Base-by-base conservation (phyloP, 352 stramenopile species). In the Hyaloperonospora brassicae region DNA sequence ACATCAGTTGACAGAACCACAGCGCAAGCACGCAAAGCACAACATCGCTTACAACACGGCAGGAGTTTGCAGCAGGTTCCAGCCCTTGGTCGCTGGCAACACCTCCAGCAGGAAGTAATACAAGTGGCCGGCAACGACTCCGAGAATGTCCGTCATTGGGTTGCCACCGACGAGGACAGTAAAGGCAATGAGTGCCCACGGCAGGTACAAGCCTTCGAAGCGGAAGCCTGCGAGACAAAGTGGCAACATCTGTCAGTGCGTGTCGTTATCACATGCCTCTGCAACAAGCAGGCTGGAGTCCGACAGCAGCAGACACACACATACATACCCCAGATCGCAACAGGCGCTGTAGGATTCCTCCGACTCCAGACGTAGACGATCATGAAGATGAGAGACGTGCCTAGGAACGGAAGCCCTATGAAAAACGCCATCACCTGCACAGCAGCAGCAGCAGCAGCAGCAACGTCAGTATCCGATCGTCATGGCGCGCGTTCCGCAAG, bases 321-420 rank as follows among this genome's bases (percentile, higher is more conserved):
- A 45, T 62, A 89, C 79, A 45, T 62, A 89, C 79, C 83, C 84
- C 84, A 95, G 58, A 96, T 89, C 4, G 77, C 70, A 11, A 93
- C 83, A 24, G 82, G 79, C 6, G 76, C 70, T 13, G 85, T 91
- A 39, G 86, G 76, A 56, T 96, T 87, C 9, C 80, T 80, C 38
- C 83, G 84, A 59, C 86, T 96, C 86, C 86, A 96, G 42, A 96
- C 73, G 70, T 96, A 96, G 27, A 95, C 75, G 52, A 95, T 92
- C 76, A 90, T 93, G 52, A 96, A 95, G 64, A 93, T 91, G 25
- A 95, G 72, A 35, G 86, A 83, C 38, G 76, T 73, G 46, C 83
- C 84, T 10, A 95, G 64, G 67, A 95, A 95, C 35, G 76, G 77
- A 12, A 94, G 66, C 21, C 61, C 70, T 76, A 94, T 89, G 61